Base-by-base conservation (phyloP, 495 filamentous ascomycete genomes). In the Penicillium angulare region DNA sequence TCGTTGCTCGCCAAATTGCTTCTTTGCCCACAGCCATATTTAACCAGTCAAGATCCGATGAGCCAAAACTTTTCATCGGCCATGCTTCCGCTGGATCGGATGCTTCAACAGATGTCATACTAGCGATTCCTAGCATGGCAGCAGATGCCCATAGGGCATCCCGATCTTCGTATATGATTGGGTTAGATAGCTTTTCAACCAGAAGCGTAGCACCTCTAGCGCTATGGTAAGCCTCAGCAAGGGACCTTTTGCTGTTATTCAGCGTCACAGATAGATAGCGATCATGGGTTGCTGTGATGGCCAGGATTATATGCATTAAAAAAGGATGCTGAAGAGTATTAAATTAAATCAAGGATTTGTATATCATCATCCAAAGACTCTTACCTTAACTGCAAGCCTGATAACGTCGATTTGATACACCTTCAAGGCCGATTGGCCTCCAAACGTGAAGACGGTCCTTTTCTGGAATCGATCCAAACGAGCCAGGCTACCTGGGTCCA, bases 141-240 rank as follows among this genome's bases (percentile, higher is more conserved):
- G 69, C 71, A 34, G 70, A 65, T n/a, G 57, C 71, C 67, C 66
- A 74, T 17, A 76, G 50, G n/a, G 72, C 48, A 56, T 76, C 73
- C 20, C 59, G 60, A 18, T 75, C 71, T 26, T 61, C 50, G 5
- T 57, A 48, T 9, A 52, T 16, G 13, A 73, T 67, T 6, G 63
- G 60, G 8, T 43, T 29, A 2, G 50, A 55, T 6, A 76, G 45
- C 23, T 63, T 62, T 33, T 56, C 26, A 39, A 55, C 59, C 27
- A 75, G 59, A n/a, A 70, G 48, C 13, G 50, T 50, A 32, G 64
- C 67, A 4, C 55, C 56, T 33, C 60, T 56, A n/a, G 61, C 64
- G 45, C 56, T 67, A 46, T 75, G 67, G 42, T 66, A 67, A n/a
- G 53, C 47, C 35, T 74, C 73, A 13, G 57, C 45, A 5, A 54